Conservation (phyloP, 345 rosid genomes). For the Lumnitzera littorea region DNA sequence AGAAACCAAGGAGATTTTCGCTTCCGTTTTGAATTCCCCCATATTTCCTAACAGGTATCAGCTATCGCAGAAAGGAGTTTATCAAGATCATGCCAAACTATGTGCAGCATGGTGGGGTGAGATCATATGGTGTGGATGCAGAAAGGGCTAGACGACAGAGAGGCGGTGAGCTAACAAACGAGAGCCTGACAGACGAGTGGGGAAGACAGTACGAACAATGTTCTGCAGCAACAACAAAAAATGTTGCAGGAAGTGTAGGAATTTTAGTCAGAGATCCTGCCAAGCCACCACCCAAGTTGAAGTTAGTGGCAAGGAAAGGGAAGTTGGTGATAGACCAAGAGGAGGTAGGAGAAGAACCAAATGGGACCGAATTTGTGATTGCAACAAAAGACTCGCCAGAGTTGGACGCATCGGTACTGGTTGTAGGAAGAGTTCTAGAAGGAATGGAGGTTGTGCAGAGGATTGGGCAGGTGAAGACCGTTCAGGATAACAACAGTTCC, state of each 20-base stretch:
- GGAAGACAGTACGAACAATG: slow-evolving; percentile 38
- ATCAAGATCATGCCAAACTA: slow-evolving; percentile 72
- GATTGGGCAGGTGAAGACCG: slow-evolving; percentile 65
- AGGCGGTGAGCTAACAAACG: slow-evolving; percentile 33
- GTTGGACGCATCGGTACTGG: slow-evolving; percentile 63
- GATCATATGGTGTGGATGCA: slow-evolving; percentile 77
- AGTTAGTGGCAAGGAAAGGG: slow-evolving; percentile 68
- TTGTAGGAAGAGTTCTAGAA: slow-evolving; percentile 68
- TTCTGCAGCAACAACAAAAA: slow-evolving; percentile 29
- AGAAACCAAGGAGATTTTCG: too few species aligned
- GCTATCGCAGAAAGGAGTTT: slow-evolving; percentile 88
- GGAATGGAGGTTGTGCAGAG: slow-evolving; percentile 69
- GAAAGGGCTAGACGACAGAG: slow-evolving; percentile 47
- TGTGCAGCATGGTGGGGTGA: slow-evolving; percentile 80
- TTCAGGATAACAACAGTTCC: slow-evolving; percentile 69
- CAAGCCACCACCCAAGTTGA: slow-evolving; percentile 74
- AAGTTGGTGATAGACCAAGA: slow-evolving; percentile 69
- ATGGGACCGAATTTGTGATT: slow-evolving; percentile 80
- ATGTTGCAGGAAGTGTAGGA: slow-evolving; percentile 59
- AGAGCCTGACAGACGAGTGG: slow-evolving; percentile 55
- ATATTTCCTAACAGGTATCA: slow-evolving; percentile 23
- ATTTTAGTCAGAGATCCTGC: slow-evolving; percentile 71
- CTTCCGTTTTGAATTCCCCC: too few species aligned
- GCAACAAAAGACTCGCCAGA: slow-evolving; percentile 65
- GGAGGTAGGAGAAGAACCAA: slow-evolving; percentile 48